These are phyloP conservation scores for Backusella psychrophila DNA, from an alignment of 192 early-diverging fungal genomes.

Conservation along the genomic window DNA sequence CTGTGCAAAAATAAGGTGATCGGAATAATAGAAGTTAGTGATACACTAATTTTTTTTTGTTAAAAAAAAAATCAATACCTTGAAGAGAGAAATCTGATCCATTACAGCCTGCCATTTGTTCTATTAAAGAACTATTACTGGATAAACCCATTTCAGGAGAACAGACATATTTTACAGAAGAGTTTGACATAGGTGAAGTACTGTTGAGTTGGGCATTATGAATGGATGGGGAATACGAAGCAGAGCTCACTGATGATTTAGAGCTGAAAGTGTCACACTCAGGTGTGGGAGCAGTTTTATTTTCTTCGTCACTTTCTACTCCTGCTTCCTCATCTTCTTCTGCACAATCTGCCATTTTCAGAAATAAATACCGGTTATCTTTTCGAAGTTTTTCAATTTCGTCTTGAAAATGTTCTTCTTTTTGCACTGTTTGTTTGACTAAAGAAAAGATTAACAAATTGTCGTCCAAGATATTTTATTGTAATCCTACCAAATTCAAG, in stretches of 20 bases:
- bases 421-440: conserved; percentile 16
- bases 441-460: neutral
- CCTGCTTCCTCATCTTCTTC: neutral
- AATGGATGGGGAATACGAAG: neutral
- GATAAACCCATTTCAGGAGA: neutral
- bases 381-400: conserved; percentile 14
- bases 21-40: neutral
- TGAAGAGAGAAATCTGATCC: neutral
- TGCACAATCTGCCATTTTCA: neutral
- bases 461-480: neutral
- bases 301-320: conserved; percentile 13
- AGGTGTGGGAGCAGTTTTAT: neutral
- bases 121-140: neutral
- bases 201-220: neutral
- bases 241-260: neutral
- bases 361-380: conserved; percentile 1
- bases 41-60: neutral
- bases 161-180: neutral
- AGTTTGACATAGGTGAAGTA: neutral
- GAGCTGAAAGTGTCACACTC: neutral
- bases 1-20: conserved; percentile 7
- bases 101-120: neutral
- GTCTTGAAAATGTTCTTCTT: conserved; percentile 18
- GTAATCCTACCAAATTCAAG: conserved; percentile 52
- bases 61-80: neutral